Percentiles rank a stretch among this genome's conserved stretches.
phyloP scores from a whole-genome alignment of 1,284 basidiomycete genomes.

The Exobasidium rhododendri region DNA sequence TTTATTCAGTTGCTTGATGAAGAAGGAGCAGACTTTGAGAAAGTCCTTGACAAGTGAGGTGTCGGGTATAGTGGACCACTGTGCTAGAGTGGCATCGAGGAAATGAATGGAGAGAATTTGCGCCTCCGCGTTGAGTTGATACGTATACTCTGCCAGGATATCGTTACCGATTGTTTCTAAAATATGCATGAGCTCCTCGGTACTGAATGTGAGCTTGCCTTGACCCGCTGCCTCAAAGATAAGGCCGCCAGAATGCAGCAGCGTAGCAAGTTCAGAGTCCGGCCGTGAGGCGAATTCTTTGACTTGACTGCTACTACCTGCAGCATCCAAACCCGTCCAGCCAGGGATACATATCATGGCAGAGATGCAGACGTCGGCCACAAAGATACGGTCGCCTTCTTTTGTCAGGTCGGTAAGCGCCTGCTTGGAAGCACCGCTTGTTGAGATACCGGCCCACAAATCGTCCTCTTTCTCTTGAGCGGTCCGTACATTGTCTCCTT shows the following conservation, averaged over 20 bases:
- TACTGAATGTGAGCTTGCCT: not conserved
- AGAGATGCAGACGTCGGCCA: not conserved
- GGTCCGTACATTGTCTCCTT: not conserved
- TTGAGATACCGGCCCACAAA: conserved; percentile 3
- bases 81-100: conserved; percentile 64
- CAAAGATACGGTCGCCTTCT: not conserved
- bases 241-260: not conserved
- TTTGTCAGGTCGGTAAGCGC: not conserved
- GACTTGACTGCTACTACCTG: not conserved
- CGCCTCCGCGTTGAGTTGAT: conserved; percentile 62
- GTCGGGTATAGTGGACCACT: conserved; percentile 63
- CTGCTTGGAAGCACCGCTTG: not conserved
- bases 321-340: not conserved
- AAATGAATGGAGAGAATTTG: conserved; percentile 65
- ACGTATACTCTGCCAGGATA: conserved; percentile 64
- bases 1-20: conserved; percentile 8
- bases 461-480: conserved; percentile 8
- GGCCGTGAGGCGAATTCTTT: not conserved
- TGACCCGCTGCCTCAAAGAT: not conserved
- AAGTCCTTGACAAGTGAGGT: not conserved
- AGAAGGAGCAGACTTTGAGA: conserved; percentile 9
- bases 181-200: conserved; percentile 59
- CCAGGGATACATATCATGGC: not conserved
- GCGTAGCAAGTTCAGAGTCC: not conserved
- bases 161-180: conserved; percentile 62